Evolutionary conservation across 2,329 filamentous ascomycete genomes (phyloP).

Genomic region (Cladosporium sp.): DNA sequence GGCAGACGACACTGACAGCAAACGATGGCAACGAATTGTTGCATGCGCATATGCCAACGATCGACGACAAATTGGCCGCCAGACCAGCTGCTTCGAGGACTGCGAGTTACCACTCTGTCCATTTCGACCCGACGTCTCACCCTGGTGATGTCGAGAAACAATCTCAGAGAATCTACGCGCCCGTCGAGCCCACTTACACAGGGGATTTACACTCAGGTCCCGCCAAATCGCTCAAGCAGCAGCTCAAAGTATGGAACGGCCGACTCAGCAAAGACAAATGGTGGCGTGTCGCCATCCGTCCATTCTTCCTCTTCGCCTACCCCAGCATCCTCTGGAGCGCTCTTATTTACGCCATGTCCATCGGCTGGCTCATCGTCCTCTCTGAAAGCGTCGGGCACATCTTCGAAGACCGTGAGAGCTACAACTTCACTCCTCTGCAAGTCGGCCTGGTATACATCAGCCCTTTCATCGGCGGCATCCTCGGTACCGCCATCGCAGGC

Average conservation of each 20-base stretch:
- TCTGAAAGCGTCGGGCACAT: constrained; percentile 82
- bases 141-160: background rate
- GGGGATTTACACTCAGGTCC: constrained; percentile 63
- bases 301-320: constrained; percentile 82
- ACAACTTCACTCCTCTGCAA: constrained; percentile 77
- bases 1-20: too few species aligned
- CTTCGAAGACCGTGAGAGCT: constrained; percentile 64
- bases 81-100: background rate
- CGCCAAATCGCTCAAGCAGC: constrained; percentile 66
- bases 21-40: background rate
- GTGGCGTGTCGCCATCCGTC: constrained; percentile 71
- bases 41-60: background rate
- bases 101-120: background rate
- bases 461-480: constrained; percentile 80
- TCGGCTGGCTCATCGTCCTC: constrained; percentile 93
- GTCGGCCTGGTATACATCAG: constrained; percentile 85
- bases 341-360: constrained; percentile 76
- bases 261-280: constrained; percentile 74
- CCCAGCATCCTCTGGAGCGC: constrained; percentile 87
- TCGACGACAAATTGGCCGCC: background rate
- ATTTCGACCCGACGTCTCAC: constrained; percentile 6
- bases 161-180: background rate
- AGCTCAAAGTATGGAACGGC: constrained; percentile 73
- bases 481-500: constrained; percentile 89
- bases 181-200: constrained; percentile 56